phyloP scores from a whole-genome alignment of 768 basidiomycete genomes.

The Galerina marginata region DNA sequence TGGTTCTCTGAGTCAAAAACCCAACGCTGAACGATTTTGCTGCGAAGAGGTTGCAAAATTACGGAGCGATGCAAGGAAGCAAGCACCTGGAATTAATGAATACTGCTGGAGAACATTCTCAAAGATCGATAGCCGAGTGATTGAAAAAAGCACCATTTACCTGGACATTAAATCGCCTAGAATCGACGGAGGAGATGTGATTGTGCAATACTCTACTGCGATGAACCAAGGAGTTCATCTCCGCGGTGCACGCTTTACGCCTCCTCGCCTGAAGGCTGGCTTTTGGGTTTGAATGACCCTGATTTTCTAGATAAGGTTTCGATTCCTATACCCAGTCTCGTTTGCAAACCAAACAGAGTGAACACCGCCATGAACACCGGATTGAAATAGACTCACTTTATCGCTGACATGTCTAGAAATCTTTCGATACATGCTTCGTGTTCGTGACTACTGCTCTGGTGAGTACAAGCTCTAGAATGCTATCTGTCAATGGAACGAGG shows the following conservation, averaged over 20 bases:
- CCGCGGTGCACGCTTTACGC: constrained; percentile 4
- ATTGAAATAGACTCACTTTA: background rate
- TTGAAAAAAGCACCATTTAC: background rate
- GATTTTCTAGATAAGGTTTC: constrained; percentile 4
- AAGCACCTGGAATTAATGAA: too few relatives aligned
- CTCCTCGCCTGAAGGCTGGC: background rate
- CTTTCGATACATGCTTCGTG: too few relatives aligned
- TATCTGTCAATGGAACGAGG: too few relatives aligned
- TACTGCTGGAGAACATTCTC: too few relatives aligned
- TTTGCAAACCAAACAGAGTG: background rate
- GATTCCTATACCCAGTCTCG: background rate
- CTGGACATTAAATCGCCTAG: background rate
- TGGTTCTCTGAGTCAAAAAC: too few relatives aligned
- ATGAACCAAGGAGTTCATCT: background rate
- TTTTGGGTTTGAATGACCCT: background rate
- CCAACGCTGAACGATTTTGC: too few relatives aligned
- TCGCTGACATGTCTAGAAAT: too few relatives aligned
- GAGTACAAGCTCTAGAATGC: too few relatives aligned
- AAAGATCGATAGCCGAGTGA: too few relatives aligned
- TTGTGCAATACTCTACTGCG: background rate
- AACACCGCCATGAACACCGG: background rate
- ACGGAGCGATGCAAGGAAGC: too few relatives aligned
- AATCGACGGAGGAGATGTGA: background rate
- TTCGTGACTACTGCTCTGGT: too few relatives aligned
- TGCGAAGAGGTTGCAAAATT: too few relatives aligned